Conservation (phyloP, 345 rosid species). For the Triadica sebifera region DNA sequence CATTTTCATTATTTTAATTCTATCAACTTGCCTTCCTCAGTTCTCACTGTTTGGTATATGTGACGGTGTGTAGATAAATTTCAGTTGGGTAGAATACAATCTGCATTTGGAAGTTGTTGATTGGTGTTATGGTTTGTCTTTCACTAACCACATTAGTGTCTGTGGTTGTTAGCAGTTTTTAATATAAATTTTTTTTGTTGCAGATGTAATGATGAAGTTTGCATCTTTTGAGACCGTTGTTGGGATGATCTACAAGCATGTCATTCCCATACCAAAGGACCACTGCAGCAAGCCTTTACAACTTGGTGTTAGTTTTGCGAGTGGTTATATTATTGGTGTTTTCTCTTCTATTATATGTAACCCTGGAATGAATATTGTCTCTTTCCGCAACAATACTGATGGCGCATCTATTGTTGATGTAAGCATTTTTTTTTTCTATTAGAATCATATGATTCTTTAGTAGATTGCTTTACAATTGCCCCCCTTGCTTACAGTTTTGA, state of each 20-base stretch:
- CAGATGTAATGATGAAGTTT: conserved; percentile 99
- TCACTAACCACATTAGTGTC: background rate
- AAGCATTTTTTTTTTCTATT: conserved; percentile 23
- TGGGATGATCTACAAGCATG: conserved; percentile 82
- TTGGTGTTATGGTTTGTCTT: background rate
- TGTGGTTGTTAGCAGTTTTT: background rate
- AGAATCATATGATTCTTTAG: background rate
- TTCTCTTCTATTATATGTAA: conserved; percentile 85
- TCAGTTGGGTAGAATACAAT: too few species aligned
- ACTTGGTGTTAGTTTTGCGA: conserved; percentile 92
- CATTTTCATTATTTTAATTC: too few species aligned
- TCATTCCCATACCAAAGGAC: conserved; percentile 80
- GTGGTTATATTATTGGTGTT: conserved; percentile 90
- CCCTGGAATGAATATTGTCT: conserved; percentile 93
- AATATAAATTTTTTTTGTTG: conserved; percentile 1
- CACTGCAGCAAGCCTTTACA: conserved; percentile 83
- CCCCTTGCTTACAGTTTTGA: background rate
- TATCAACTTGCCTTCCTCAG: too few species aligned
- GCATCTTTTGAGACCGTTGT: conserved; percentile 93
- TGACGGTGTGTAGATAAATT: too few species aligned
- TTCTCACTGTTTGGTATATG: too few species aligned
- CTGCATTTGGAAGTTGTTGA: too few species aligned
- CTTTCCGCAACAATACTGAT: conserved; percentile 94
- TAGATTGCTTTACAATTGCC: background rate
- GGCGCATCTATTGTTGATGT: conserved; percentile 98